Percentiles rank a stretch among this genome's conserved stretches.
These are phyloP conservation scores for Oldenlandia corymbosa DNA, from an alignment of 257 asterid species.

Conservation along the genomic window DNA sequence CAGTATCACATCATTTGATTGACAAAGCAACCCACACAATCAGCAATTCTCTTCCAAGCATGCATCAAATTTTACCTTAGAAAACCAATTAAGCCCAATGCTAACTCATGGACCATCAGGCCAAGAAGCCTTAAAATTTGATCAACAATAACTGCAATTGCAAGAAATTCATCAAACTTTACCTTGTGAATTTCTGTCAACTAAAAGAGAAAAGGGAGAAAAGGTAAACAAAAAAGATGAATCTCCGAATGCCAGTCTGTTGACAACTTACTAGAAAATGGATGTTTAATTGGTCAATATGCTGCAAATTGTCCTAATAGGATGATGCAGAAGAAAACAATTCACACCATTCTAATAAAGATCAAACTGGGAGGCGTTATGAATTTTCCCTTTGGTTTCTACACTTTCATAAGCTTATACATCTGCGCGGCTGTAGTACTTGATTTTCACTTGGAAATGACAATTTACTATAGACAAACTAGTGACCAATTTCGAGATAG, in stretches of 20 bases:
- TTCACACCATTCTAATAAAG: not conserved
- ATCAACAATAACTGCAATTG: not conserved
- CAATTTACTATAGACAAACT: not conserved
- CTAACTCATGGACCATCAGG: conserved; percentile 6
- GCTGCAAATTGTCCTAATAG: not conserved
- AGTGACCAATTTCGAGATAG: not conserved
- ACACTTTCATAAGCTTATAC: not conserved
- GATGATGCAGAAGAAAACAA: not conserved
- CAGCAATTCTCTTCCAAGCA: not conserved
- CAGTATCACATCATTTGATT: not conserved
- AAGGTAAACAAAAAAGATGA: too few species aligned
- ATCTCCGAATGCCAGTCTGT: not conserved
- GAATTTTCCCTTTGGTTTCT: not conserved
- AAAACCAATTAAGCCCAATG: conserved; percentile 5
- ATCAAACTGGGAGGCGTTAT: not conserved
- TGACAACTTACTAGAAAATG: not conserved
- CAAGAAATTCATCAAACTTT: conserved; percentile 1
- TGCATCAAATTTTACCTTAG: not conserved
- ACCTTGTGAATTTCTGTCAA: not conserved
- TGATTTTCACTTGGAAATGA: not conserved
- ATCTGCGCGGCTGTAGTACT: too few species aligned
- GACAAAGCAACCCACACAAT: conserved; percentile 1
- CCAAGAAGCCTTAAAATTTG: not conserved
- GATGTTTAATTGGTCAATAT: not conserved
- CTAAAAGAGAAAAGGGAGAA: not conserved